Base-by-base conservation (phyloP, 371 early-diverging fungal species). In the Mortierella sp. region DNA sequence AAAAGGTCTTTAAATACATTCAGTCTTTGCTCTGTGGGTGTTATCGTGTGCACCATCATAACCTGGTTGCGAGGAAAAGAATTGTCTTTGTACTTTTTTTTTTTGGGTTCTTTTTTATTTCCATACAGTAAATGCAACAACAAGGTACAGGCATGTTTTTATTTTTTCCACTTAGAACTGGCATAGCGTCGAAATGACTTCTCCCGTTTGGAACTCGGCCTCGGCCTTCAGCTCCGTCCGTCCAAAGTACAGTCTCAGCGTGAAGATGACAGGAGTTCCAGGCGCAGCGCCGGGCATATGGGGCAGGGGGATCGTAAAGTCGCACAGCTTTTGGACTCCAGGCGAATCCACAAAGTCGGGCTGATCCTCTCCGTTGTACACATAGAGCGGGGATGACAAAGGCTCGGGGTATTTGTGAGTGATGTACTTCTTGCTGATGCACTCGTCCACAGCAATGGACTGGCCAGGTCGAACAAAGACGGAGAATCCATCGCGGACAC, bases 401-500 rank as follows among this genome's bases (percentile, higher is more conserved):
- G 73, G 73, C 17, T 72, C 73, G 4, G 73, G 73, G 59, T 72
- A 72, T 49, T 72, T 72, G 67, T 72, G 73, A 2, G 73, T 84
- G 17, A 87, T 80, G 61, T 86, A 87, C 58, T 80, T 83, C 62
- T 87, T 87, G 56, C 84, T 83, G 34, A 87, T 78, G 51, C 86
- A 84, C 30, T 86, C 87, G 55, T 87, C 84, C 42, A 87, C 83
- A 34, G 80, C 82, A 39, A 87, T 80, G 39, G 83, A 81, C 62
- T 87, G 86, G 5, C 87, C 87, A 27, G 84, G 84, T 15, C 82
- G 82, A 6, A 87, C 86, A 67, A 85, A 87, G 21, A 84, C 83
- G 56, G 85, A 85, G 68, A 87, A 87, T 5, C 87, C 81, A 44
- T 87, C 85, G 32, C 87, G 83, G 8, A 86, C 85, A 19, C 83